Evolutionary conservation across 2,329 filamentous ascomycete species (phyloP), one percentile per base, ranked within the genome.

Genomic region (Stenocarpella maydis): DNA sequence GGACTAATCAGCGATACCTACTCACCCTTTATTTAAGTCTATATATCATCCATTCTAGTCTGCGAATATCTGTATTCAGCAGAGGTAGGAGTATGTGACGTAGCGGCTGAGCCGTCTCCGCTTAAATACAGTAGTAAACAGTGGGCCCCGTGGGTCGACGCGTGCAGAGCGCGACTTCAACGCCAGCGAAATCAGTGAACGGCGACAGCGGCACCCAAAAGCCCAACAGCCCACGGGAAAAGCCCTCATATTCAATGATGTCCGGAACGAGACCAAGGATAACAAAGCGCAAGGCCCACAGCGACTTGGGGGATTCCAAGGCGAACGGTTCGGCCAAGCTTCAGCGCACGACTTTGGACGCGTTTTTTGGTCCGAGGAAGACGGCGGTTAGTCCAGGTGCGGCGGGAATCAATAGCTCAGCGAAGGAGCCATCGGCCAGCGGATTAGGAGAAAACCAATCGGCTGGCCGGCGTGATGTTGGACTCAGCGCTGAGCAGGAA

Each of bases 401-500:
- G 21, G 21, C 1, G 1, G 19, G 39, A 1, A 14, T 28, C 1
- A 15, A 8, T 14, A 9, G 2, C 24, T 12, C 19, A n/a, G n/a
- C 1, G 19, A 15, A 67, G 0, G 6, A 31, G 12, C 10, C 37
- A 28, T 24, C 9, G 12, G 1, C n/a, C 5, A 21, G 34, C 6
- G 17, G 15, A 1, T 31, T 9, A 19, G 3, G 7, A 2, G 34
- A 26, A 7, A 28, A 28, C 10, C 12, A 9, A 17, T 3, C 5
- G n/a, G 8, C 7, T 19, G 41, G 19, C 0, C 9, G 14, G 8
- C 5, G n/a, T 15, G n/a, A 39, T n/a, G 41, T 37, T 19, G 60
- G 37, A n/a, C 81, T 93, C 15, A 92, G 90, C 75, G 86, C 91
- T 19, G 91, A 93, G 76, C 91, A 94, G 75, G 84, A 85, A 70